Evolutionary conservation across 2,329 filamentous ascomycete species (phyloP).

Genomic region (Verticillium longisporum): DNA sequence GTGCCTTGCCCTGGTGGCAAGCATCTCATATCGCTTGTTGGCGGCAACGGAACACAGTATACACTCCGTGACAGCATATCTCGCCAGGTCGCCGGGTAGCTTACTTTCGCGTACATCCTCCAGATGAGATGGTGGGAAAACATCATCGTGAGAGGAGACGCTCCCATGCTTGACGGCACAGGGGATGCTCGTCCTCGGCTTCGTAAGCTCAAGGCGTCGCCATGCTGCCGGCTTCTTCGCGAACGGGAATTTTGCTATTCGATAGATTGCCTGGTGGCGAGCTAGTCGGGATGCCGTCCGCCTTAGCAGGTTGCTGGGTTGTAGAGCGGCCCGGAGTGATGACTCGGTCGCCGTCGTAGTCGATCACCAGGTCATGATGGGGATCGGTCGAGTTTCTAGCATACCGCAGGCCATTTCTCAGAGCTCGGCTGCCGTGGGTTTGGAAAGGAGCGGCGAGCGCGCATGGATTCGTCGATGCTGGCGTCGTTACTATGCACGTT

Average conservation of each 20-base stretch:
- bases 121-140: conserved; percentile 14
- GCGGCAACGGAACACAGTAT: conserved; percentile 28
- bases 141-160: conserved; percentile 16
- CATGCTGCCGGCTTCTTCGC: neutral
- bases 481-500: conserved; percentile 15
- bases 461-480: conserved; percentile 15
- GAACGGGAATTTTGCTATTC: no score
- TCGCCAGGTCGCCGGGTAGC: conserved; percentile 15
- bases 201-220: neutral
- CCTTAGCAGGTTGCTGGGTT: neutral
- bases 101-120: conserved; percentile 18
- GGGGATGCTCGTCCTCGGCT: conserved; percentile 18
- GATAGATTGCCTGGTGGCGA: neutral
- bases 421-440: conserved; percentile 13
- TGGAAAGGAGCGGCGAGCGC: conserved; percentile 10
- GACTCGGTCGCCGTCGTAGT: neutral
- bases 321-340: conserved; percentile 10
- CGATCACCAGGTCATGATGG: conserved; percentile 7
- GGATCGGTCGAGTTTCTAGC: conserved; percentile 14
- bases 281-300: conserved; percentile 4
- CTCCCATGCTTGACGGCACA: conserved; percentile 24
- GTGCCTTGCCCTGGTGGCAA: conserved; percentile 22
- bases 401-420: conserved; percentile 14
- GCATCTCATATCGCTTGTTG: conserved; percentile 25
- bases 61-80: conserved; percentile 17